Evolutionary conservation across 257 asterid genomes (phyloP), one percentile per base, ranked within the genome.

Genomic region (Fraxinus pennsylvanica): DNA sequence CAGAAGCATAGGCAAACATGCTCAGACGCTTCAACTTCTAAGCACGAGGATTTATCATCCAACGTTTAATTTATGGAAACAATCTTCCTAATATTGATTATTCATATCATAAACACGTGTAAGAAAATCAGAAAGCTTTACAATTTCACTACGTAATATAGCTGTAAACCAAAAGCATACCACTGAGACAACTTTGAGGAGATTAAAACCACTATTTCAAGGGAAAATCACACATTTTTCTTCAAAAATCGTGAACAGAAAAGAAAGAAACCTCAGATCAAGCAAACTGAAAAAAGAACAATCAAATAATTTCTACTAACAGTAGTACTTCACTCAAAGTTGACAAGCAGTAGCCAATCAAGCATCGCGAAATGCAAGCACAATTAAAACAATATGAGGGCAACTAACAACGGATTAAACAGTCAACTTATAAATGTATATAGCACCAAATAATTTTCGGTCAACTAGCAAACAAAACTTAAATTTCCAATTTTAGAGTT

Each of bases 371-470:
- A 61, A 63, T 63, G 33, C 69, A 63, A 22, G 69, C 6, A 22
- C 15, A 63, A 25, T 25, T 27, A 25, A 8, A 63, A 57, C 35
- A 63, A 25, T 25, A 63, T 9, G 6, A 68, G 47, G 32, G 32
- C 73, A 80, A 74, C 50, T 30, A 29, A 63, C 14, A 79, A 27
- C 74, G 74, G 9, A 73, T 15, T 12, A 76, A 78, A 67, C 78
- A 66, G 54, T 36, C 25, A 61, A 69, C 63, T 52, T 9, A 71
- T 54, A 74, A 74, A 75, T 80, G 71, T 78, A 75, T 27, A 66
- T 13, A 45, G 17, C n/a, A 45, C 54, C 65, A 25, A 74, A 73
- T 76, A 50, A 68, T 25, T 63, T 81, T 41, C 29, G 59, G 52
- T 22, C 74, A 83, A 54, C 77, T 10, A 73, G 41, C 33, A 73